Conservation (phyloP, 1,284 basidiomycete species). For the Boletellus sp. region DNA sequence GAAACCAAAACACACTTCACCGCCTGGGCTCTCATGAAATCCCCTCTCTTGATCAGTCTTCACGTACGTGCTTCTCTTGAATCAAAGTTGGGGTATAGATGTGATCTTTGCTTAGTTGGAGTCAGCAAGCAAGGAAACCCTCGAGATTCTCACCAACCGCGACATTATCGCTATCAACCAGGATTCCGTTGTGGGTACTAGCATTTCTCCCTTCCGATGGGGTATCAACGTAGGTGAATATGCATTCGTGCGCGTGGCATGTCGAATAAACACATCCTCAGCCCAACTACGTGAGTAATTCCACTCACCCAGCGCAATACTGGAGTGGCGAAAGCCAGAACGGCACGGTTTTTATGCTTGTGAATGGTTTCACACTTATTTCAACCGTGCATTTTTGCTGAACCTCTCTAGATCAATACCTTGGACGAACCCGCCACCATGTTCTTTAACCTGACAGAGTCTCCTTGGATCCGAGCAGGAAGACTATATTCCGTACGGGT, state of each 20-base stretch:
- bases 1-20: slow-evolving; percentile 47
- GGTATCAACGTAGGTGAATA: slow-evolving; percentile 48
- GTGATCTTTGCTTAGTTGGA: slow-evolving; percentile 40
- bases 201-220: slow-evolving; percentile 65
- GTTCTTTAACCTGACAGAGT: slow-evolving; percentile 64
- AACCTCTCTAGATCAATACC: slow-evolving; percentile 42
- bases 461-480: slow-evolving; percentile 67
- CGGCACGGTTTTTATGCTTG: slow-evolving; percentile 56
- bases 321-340: slow-evolving; percentile 57
- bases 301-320: slow-evolving; percentile 51
- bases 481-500: slow-evolving; percentile 60
- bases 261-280: slow-evolving; percentile 19
- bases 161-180: slow-evolving; percentile 71
- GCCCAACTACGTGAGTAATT: slow-evolving; percentile 51
- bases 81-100: not conserved
- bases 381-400: not conserved
- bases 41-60: slow-evolving; percentile 45
- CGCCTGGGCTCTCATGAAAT: slow-evolving; percentile 48
- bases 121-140: slow-evolving; percentile 42
- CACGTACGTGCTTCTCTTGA: slow-evolving; percentile 33
- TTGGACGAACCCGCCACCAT: slow-evolving; percentile 52
- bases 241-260: not conserved
- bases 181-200: slow-evolving; percentile 58
- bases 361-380: slow-evolving; percentile 18
- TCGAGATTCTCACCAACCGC: slow-evolving; percentile 56